Percentiles rank a stretch among this genome's conserved stretches.
Evolutionary conservation across 2,329 filamentous ascomycete species (phyloP).

Genomic region (Venturia carpophila): DNA sequence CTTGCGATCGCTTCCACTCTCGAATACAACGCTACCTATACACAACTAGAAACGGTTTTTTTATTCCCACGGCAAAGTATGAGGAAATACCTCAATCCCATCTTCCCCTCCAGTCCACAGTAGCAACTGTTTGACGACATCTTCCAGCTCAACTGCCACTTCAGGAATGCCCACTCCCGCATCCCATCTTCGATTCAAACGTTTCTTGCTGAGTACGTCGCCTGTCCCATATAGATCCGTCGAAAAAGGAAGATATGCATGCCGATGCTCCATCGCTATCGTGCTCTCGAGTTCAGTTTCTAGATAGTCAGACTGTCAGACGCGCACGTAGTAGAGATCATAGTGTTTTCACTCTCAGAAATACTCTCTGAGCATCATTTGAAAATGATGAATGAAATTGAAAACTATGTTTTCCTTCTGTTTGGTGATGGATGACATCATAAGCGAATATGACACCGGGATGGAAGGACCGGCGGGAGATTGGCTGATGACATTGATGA

Average conservation of each 20-base stretch:
- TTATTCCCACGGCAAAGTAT: slow-evolving; percentile 13
- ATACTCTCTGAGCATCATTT: background rate
- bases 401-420: too few species aligned
- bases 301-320: background rate
- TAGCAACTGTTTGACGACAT: slow-evolving; percentile 5
- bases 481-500: background rate
- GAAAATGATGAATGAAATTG: background rate
- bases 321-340: background rate
- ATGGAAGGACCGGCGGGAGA: background rate
- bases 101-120: slow-evolving; percentile 5
- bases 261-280: slow-evolving; percentile 10
- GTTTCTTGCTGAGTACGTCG: background rate
- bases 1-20: background rate
- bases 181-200: slow-evolving; percentile 12
- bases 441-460: background rate
- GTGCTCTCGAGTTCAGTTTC: slow-evolving; percentile 9
- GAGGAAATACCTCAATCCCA: slow-evolving; percentile 13
- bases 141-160: background rate
- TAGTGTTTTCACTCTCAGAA: background rate
- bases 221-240: slow-evolving; percentile 15
- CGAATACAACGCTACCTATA: too few species aligned
- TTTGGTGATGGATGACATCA: slow-evolving; percentile 2
- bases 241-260: slow-evolving; percentile 13
- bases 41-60: background rate
- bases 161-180: slow-evolving; percentile 7